A percentile compares a stretch with the other conserved stretches of the same genome.
phyloP scores from a whole-genome alignment of 148 eudicot genomes.

The Vaccinium macrocarpon region DNA sequence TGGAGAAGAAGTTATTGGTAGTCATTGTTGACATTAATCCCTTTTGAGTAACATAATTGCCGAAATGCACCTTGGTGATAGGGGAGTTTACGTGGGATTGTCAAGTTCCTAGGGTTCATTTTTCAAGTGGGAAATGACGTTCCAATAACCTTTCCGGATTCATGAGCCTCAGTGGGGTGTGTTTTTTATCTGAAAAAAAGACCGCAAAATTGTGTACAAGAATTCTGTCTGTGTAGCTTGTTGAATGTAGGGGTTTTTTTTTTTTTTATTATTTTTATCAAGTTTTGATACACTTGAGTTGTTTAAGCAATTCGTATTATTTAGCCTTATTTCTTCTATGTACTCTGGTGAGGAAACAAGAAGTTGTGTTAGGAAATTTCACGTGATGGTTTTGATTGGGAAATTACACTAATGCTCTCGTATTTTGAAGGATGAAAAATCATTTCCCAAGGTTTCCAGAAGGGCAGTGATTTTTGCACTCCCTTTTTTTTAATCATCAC shows the following conservation, averaged over 20 bases:
- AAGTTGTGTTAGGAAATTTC: neutral
- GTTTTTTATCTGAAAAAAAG: neutral
- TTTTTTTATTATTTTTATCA: no score
- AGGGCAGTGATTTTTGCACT: no score
- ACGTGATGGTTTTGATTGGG: neutral
- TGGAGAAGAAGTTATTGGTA: constrained; percentile 32
- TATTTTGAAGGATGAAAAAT: no score
- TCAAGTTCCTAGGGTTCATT: neutral
- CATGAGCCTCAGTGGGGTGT: neutral
- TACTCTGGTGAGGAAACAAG: neutral
- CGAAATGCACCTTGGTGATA: neutral
- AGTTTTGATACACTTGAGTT: neutral
- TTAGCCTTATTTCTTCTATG: neutral
- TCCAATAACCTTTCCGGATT: neutral
- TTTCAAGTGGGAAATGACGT: neutral
- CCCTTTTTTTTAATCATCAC: no score
- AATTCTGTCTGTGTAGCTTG: neutral
- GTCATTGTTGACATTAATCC: constrained; percentile 23
- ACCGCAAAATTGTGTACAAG: neutral
- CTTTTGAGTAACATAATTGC: constrained; percentile 14
- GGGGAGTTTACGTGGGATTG: neutral
- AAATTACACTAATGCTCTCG: neutral
- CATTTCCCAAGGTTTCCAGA: no score
- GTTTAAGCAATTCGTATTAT: neutral
- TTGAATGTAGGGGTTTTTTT: no score